These are phyloP conservation scores for Podospora sp. DNA, from an alignment of 495 filamentous ascomycete species.

Conservation along the genomic window DNA sequence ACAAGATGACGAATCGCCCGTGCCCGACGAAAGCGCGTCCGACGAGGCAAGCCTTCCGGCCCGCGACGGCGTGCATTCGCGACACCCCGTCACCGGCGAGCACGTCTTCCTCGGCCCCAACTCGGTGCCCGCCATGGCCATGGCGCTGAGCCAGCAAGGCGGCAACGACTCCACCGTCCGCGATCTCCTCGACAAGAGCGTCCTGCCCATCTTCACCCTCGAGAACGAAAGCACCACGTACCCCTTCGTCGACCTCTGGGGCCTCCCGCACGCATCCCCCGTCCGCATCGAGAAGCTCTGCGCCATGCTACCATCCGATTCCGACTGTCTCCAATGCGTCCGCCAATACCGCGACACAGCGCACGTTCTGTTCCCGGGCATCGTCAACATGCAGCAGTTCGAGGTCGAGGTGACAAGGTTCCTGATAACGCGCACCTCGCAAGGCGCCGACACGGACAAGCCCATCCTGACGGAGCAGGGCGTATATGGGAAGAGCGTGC, in stretches of 20 bases:
- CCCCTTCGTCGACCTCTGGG: constrained; percentile 17
- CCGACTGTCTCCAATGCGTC: constrained; percentile 12
- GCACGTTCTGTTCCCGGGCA: constrained; percentile 11
- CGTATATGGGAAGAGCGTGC: constrained; percentile 13
- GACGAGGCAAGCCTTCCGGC: not conserved
- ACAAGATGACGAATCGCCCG: not conserved
- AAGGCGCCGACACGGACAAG: not conserved
- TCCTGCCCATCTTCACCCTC: constrained; percentile 20
- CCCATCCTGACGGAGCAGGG: constrained; percentile 1
- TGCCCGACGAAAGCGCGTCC: not conserved
- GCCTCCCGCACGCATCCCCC: constrained; percentile 13
- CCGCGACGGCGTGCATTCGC: constrained; percentile 2
- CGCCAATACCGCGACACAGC: constrained; percentile 18
- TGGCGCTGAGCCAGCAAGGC: constrained; percentile 14
- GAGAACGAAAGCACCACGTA: constrained; percentile 20
- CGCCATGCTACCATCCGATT: constrained; percentile 16
- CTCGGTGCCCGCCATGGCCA: constrained; percentile 18
- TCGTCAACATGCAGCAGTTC: constrained; percentile 19
- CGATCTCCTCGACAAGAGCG: constrained; percentile 20
- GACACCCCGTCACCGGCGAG: constrained; percentile 16
- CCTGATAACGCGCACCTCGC: constrained; percentile 8
- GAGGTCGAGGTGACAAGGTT: constrained; percentile 15
- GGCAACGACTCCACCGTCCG: constrained; percentile 3
- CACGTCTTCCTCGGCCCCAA: constrained; percentile 12
- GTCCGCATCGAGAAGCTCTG: constrained; percentile 18